Evolutionary conservation across 78 protist species (phyloP).

Genomic region (Dictyostelium firmibasis): DNA sequence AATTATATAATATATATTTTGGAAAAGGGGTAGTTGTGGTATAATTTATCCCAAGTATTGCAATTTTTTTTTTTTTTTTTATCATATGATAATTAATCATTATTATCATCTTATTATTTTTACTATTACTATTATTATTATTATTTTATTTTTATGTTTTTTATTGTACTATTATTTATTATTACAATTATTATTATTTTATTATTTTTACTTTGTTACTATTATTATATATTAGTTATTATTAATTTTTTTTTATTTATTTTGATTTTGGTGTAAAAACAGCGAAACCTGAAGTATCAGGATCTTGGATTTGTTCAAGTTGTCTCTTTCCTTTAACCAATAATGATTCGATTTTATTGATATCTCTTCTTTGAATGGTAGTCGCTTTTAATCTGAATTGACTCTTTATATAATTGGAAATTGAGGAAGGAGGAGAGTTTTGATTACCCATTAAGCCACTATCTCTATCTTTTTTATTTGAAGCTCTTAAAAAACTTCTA

Average conservation of each 20-base stretch:
- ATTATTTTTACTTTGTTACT: background rate
- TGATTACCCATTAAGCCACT: background rate
- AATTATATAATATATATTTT: too few relatives aligned
- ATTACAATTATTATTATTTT: too few relatives aligned
- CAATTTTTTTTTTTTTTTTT: too few relatives aligned
- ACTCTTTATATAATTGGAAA: conserved; percentile 27
- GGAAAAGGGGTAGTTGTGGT: too few relatives aligned
- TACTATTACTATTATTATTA: background rate
- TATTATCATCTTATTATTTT: too few relatives aligned
- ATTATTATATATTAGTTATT: too few relatives aligned
- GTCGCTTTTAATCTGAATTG: conserved; percentile 49
- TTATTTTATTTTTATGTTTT: background rate
- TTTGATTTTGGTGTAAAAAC: conserved; percentile 18
- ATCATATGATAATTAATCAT: too few relatives aligned
- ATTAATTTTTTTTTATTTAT: background rate
- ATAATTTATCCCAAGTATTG: too few relatives aligned
- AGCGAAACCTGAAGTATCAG: conserved; percentile 29
- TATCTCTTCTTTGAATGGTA: conserved; percentile 50
- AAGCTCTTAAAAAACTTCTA: conserved; percentile 46
- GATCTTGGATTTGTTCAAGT: conserved; percentile 9
- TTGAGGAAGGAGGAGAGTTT: background rate
- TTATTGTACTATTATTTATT: background rate
- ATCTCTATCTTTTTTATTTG: conserved; percentile 14
- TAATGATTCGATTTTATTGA: conserved; percentile 42
- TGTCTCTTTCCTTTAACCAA: conserved; percentile 47